Conservation (phyloP, 306 rosid genomes). For the Potentilla sterilis region DNA sequence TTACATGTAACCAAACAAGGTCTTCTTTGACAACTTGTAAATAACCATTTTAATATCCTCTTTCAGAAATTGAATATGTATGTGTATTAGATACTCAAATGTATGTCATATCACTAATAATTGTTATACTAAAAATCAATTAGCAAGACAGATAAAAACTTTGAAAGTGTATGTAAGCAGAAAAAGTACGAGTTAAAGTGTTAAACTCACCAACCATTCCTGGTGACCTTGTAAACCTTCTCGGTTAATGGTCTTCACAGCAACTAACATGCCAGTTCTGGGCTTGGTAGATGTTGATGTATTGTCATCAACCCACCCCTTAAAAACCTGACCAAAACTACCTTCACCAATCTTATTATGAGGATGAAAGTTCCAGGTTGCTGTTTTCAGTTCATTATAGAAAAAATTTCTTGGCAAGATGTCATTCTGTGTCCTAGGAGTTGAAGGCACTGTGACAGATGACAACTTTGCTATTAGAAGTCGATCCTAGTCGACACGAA, state of each 20-base stretch:
- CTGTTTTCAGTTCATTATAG: not conserved
- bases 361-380: conserved; percentile 4
- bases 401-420: not conserved
- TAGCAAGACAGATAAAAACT: not conserved
- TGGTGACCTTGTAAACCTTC: not conserved
- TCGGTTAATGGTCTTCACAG: not conserved
- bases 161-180: not conserved
- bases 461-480: not conserved
- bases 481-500: not conserved
- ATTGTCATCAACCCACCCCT: not conserved
- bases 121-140: too few relatives aligned
- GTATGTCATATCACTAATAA: not conserved
- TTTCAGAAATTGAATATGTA: not conserved
- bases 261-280: not conserved
- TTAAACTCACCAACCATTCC: conserved; percentile 6
- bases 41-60: not conserved
- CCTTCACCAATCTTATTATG: not conserved
- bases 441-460: not conserved
- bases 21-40: not conserved
- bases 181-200: not conserved
- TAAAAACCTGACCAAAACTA: not conserved
- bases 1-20: not conserved
- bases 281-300: not conserved
- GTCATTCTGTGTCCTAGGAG: not conserved
- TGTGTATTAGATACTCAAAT: not conserved